Evolutionary conservation across 768 basidiomycete genomes (phyloP).

Genomic region (Phlegmacium glaucopus): DNA sequence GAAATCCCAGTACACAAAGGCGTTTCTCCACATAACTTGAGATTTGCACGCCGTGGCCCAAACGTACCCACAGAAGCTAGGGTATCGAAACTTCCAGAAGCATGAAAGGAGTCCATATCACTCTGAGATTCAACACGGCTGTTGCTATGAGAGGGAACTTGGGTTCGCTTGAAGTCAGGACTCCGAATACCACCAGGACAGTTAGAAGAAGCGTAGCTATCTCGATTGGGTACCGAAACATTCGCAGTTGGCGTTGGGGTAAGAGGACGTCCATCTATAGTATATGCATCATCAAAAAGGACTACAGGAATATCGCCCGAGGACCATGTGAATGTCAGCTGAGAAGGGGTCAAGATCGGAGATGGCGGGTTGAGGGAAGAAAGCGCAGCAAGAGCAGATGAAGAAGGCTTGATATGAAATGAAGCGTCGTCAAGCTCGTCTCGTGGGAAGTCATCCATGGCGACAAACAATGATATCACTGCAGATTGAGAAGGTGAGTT

Average conservation of each 20-base stretch:
- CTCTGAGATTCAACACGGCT: conserved; percentile 2
- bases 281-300: conserved; percentile 33
- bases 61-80: conserved; percentile 18
- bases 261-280: conserved; percentile 7
- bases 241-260: conserved; percentile 1
- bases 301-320: conserved; percentile 53
- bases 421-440: conserved; percentile 12
- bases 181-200: no score
- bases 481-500: not conserved
- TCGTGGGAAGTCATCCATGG: conserved; percentile 17
- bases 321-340: conserved; percentile 32
- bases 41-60: conserved; percentile 9
- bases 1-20: not conserved
- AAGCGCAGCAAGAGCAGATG: conserved; percentile 37
- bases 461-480: not conserved
- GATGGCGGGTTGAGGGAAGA: conserved; percentile 41
- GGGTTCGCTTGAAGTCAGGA: no score
- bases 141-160: not conserved
- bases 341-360: conserved; percentile 39
- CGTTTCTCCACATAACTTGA: conserved; percentile 1
- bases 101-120: conserved; percentile 1
- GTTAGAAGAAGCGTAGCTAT: conserved; percentile 1
- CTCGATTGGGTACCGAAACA: not conserved
- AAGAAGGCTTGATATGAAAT: conserved; percentile 33
- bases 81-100: conserved; percentile 14